A percentile compares a stretch with the other conserved stretches of the same genome.
phyloP scores from a whole-genome alignment of 2,329 filamentous ascomycete genomes.

The Leptographium flavum region DNA sequence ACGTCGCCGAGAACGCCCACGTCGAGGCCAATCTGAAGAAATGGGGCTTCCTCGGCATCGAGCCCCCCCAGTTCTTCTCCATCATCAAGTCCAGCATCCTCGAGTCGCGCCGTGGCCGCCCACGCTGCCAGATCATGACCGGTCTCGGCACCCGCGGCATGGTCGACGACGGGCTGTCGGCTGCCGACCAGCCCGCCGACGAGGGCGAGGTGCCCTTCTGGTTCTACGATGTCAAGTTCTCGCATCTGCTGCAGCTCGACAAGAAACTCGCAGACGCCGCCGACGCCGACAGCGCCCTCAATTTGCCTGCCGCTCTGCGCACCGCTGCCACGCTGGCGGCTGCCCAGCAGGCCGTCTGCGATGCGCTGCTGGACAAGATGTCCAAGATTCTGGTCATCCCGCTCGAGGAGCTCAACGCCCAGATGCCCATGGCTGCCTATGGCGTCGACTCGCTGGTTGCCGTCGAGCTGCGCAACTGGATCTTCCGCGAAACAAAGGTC shows the following conservation, averaged over 20 bases:
- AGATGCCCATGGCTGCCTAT: constrained; percentile 17
- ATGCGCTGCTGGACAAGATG: constrained; percentile 6
- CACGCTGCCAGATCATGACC: background rate
- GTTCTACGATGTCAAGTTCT: background rate
- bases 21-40: background rate
- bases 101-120: background rate
- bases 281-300: background rate
- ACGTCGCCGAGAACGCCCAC: constrained; percentile 9
- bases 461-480: constrained; percentile 22
- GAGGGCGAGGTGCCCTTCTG: background rate
- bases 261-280: background rate
- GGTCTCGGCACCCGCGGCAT: background rate
- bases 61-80: background rate
- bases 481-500: background rate
- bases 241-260: background rate
- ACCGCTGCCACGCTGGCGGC: constrained; percentile 13
- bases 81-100: background rate
- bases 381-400: constrained; percentile 6
- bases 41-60: background rate
- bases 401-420: constrained; percentile 4
- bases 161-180: background rate
- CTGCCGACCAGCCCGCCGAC: too few species aligned
- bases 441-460: constrained; percentile 28
- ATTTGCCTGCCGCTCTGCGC: background rate
- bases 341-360: constrained; percentile 6